These are phyloP conservation scores for Aspergillus indologenus DNA, from an alignment of 495 filamentous ascomycete genomes.

Conservation along the genomic window DNA sequence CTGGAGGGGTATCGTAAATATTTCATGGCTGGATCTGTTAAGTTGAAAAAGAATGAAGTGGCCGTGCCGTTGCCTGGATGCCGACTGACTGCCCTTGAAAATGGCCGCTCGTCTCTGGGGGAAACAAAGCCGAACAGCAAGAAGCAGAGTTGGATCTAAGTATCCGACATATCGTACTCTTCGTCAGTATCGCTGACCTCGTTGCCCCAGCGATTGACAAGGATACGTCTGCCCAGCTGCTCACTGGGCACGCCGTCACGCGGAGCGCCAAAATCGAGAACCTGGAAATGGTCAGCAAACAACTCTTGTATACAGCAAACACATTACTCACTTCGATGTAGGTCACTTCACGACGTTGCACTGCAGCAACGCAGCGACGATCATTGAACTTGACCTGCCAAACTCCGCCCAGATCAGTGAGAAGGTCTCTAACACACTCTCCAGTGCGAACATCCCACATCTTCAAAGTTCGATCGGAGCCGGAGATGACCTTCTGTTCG, in stretches of 20 bases:
- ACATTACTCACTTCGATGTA: conserved; percentile 82
- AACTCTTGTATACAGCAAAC: too few relatives aligned
- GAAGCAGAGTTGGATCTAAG: conserved; percentile 26
- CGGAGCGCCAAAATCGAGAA: conserved; percentile 77
- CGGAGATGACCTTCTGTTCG: conserved; percentile 92
- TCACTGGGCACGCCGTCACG: conserved; percentile 74
- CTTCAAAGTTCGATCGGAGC: conserved; percentile 92
- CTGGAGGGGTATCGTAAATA: conserved; percentile 25
- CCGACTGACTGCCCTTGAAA: neutral
- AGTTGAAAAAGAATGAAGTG: conserved; percentile 5
- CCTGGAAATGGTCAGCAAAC: conserved; percentile 18
- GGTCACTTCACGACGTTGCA: conserved; percentile 86
- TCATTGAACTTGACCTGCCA: conserved; percentile 99
- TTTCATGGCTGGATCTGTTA: conserved; percentile 17
- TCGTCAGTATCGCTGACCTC: conserved; percentile 44
- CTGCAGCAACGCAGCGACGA: conserved; percentile 90
- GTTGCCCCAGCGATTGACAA: conserved; percentile 61
- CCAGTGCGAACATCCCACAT: conserved; percentile 97
- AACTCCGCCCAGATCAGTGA: conserved; percentile 92
- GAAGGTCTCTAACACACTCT: conserved; percentile 87
- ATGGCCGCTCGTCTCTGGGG: neutral
- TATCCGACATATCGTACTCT: conserved; percentile 43
- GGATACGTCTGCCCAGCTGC: conserved; percentile 74
- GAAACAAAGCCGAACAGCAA: neutral
- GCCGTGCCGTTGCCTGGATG: conserved; percentile 1